These are phyloP conservation scores for Solanum hybrid DNA, from an alignment of 305 asterid species.

Conservation along the genomic window DNA sequence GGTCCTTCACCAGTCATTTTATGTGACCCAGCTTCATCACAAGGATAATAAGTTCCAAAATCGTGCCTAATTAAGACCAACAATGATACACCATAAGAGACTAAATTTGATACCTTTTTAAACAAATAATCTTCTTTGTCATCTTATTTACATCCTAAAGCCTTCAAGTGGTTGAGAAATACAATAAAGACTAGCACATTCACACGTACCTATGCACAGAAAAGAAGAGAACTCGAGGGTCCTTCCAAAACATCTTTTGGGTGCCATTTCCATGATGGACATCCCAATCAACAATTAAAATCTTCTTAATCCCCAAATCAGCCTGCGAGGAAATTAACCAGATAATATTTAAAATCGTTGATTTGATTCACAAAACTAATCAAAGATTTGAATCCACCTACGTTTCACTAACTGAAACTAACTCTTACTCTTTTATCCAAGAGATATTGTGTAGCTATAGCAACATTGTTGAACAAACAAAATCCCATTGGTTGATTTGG, in stretches of 20 bases:
- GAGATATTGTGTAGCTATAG: slow-evolving; percentile 65
- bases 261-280: slow-evolving; percentile 99
- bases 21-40: slow-evolving; percentile 67
- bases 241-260: slow-evolving; percentile 82
- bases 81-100: slow-evolving; percentile 5
- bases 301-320: slow-evolving; percentile 70
- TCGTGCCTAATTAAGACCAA: slow-evolving; percentile 47
- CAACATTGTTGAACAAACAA: slow-evolving; percentile 89
- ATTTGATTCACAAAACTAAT: background rate
- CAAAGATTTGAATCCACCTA: background rate
- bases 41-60: slow-evolving; percentile 69
- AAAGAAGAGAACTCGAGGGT: slow-evolving; percentile 86
- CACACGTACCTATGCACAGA: slow-evolving; percentile 81
- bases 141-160: background rate
- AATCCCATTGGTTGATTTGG: slow-evolving; percentile 82
- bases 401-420: slow-evolving; percentile 9
- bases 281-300: slow-evolving; percentile 96
- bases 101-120: background rate
- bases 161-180: background rate
- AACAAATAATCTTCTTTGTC: background rate
- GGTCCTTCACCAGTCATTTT: slow-evolving; percentile 75
- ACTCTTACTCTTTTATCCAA: slow-evolving; percentile 69
- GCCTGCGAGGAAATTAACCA: slow-evolving; percentile 26
- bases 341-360: background rate
- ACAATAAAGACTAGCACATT: background rate